These are phyloP conservation scores for Sphaerulina musiva DNA, from an alignment of 2,329 filamentous ascomycete species.

Conservation along the genomic window DNA sequence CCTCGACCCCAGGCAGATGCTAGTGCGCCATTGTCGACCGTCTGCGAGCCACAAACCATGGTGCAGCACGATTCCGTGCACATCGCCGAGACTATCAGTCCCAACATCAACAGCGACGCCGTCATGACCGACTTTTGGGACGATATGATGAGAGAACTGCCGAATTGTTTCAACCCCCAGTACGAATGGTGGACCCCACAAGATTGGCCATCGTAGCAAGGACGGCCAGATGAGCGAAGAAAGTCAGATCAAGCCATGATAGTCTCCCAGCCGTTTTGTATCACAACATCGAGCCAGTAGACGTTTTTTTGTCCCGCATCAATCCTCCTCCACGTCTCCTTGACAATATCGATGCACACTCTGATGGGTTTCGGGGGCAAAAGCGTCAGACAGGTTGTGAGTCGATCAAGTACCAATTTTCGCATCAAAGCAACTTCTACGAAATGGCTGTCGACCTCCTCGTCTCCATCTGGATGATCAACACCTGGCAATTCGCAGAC, in stretches of 20 bases:
- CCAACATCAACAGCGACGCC: slow-evolving; percentile 10
- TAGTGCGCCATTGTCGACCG: background rate
- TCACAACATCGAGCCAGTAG: slow-evolving; percentile 55
- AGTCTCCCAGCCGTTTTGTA: slow-evolving; percentile 53
- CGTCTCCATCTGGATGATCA: background rate
- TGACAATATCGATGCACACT: slow-evolving; percentile 46
- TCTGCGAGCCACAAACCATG: background rate
- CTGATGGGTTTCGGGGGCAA: slow-evolving; percentile 49
- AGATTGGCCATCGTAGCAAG: slow-evolving; percentile 16
- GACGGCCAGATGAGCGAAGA: background rate
- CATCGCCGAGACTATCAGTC: slow-evolving; percentile 7
- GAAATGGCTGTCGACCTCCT: slow-evolving; percentile 10
- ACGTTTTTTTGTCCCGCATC: slow-evolving; percentile 43
- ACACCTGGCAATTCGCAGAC: slow-evolving; percentile 11
- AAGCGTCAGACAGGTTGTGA: slow-evolving; percentile 11
- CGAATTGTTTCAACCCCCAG: slow-evolving; percentile 12
- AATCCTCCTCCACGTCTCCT: slow-evolving; percentile 48
- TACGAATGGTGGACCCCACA: slow-evolving; percentile 17
- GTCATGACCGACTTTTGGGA: slow-evolving; percentile 21
- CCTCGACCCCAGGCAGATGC: background rate
- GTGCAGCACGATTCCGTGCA: slow-evolving; percentile 2
- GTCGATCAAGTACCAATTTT: slow-evolving; percentile 19
- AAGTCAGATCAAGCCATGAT: slow-evolving; percentile 42
- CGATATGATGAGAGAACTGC: slow-evolving; percentile 25
- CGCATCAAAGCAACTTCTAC: slow-evolving; percentile 19